These are phyloP conservation scores for Chlamydomonas schloesseri DNA, from an alignment of 139 green algal species.

Conservation along the genomic window DNA sequence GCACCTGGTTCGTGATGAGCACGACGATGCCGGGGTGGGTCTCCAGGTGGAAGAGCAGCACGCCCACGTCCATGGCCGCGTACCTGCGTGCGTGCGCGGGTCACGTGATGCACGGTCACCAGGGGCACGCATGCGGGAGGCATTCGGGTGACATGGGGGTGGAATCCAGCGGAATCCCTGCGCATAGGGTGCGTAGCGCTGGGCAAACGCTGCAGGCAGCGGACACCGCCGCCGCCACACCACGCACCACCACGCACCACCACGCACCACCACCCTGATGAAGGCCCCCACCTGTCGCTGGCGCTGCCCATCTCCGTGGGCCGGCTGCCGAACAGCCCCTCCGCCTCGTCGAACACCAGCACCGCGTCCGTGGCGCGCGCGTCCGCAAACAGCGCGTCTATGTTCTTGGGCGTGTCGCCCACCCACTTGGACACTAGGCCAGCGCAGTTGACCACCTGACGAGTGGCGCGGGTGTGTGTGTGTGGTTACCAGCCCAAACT, in stretches of 20 bases:
- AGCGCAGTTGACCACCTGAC: conserved; percentile 30
- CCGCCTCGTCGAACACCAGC: conserved; percentile 31
- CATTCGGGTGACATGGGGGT: too few species aligned
- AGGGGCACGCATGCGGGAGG: too few species aligned
- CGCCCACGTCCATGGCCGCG: conserved; percentile 34
- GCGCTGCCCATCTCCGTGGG: conserved; percentile 1
- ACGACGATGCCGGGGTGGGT: conserved; percentile 26
- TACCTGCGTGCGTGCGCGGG: too few species aligned
- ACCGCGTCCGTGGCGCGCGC: conserved; percentile 13
- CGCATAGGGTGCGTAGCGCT: too few species aligned
- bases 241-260: too few species aligned
- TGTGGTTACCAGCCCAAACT: neutral
- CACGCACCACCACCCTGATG: too few species aligned
- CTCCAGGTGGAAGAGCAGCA: conserved; percentile 35
- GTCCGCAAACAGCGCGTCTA: conserved; percentile 34
- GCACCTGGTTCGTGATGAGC: conserved; percentile 11
- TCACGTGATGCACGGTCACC: too few species aligned
- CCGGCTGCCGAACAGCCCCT: conserved; percentile 29
- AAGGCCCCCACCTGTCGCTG: neutral
- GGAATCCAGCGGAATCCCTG: too few species aligned
- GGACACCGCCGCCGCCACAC: too few species aligned
- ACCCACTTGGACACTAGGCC: conserved; percentile 37
- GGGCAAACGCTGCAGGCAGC: too few species aligned
- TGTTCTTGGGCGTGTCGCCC: conserved; percentile 42
- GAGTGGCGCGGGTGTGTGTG: neutral